Percentiles rank a stretch among this genome's conserved stretches.
Conservation (phyloP, 257 asterid genomes). For the Solanum dulcamara region DNA sequence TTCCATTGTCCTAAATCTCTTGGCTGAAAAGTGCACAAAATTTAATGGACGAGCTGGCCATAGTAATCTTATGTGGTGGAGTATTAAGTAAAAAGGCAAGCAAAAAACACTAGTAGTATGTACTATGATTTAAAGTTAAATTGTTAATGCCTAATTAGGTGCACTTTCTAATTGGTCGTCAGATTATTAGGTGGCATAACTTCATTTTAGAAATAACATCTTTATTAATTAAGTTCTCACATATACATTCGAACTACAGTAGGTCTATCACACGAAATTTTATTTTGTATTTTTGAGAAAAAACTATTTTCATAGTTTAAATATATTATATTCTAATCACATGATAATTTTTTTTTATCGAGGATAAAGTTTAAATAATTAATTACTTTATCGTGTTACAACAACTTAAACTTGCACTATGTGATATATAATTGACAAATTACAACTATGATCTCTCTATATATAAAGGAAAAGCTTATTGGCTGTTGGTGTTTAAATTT, state of each 20-base stretch:
- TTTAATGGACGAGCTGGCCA: not conserved
- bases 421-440: not conserved
- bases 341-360: not conserved
- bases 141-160: not conserved
- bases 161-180: not conserved
- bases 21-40: not conserved
- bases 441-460: not conserved
- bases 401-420: not conserved
- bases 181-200: not conserved
- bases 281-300: not conserved
- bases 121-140: not conserved
- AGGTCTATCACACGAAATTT: not conserved
- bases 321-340: not conserved
- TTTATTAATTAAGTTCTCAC: not conserved
- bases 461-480: not conserved
- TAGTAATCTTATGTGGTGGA: not conserved
- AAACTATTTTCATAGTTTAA: not conserved
- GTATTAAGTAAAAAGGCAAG: not conserved
- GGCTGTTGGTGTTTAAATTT: not conserved
- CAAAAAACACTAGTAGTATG: not conserved
- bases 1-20: not conserved
- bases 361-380: no score
- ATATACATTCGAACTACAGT: accelerated
- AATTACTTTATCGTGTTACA: not conserved
- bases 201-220: not conserved